Evolutionary conservation across 2,329 filamentous ascomycete genomes (phyloP), one percentile per base, ranked within the genome.

Genomic region (Penicillium sp.): DNA sequence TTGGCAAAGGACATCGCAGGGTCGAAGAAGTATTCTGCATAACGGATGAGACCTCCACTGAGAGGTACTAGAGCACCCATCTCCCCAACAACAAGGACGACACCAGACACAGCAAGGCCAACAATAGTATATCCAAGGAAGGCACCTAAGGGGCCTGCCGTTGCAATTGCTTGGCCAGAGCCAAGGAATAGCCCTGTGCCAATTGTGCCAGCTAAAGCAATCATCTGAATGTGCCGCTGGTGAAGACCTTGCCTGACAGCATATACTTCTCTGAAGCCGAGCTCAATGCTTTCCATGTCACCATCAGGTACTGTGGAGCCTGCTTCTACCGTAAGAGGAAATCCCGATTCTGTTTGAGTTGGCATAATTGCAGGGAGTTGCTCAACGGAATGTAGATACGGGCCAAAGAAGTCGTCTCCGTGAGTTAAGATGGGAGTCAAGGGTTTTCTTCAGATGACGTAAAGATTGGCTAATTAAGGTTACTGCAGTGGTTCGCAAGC

Each of bases 101-200:
- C 69, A 29, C 62, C 66, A 8, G 60, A 66, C 1, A 69, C 68
- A 3, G 67, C 58, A 3, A 72, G 26, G 9, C 75, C 74, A 21
- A 73, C 67, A 32, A 73, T 63, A 0, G 62, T 33, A 48, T 76
- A 77, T 10, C 67, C 72, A 7, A 77, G 52, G 12, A 69, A 64
- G 0, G 65, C 65, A 1, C 68, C 67, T 7, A 68, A 36, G n/a
- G 71, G 71, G 1, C 71, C 71, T 13, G 64, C 63, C 26, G 56
- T 59, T 1, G 63, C 61, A 39, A 73, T 65, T 9, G 68, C 69
- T 27, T 55, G 52, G 1, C 70, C 70, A 20, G 66, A 70, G 29
- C 68, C 62, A 8, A 73, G 60, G 29, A 74, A 73, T 2, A 73
- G 63, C 36, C 71, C 69, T 1, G 70, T 73, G 7, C 70, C 69